Evolutionary conservation across 2,329 filamentous ascomycete genomes (phyloP).

Genomic region (Lasiodiplodia sp.): DNA sequence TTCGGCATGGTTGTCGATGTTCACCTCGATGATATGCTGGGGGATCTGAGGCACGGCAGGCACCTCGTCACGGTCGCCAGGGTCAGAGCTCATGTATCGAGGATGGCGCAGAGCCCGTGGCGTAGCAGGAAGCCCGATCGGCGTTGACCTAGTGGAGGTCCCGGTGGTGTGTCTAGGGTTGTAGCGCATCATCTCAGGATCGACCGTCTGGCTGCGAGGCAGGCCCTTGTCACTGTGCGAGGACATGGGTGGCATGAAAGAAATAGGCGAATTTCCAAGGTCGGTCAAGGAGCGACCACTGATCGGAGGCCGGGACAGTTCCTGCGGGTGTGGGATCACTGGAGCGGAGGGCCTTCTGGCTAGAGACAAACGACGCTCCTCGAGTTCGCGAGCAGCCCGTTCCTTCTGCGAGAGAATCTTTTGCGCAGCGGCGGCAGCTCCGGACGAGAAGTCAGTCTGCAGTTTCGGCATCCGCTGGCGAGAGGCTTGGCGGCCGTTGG

Average conservation of each 20-base stretch:
- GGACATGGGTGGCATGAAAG: conserved; percentile 43
- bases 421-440: conserved; percentile 22
- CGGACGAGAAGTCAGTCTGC: conserved; percentile 33
- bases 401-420: conserved; percentile 51
- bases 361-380: conserved; percentile 84
- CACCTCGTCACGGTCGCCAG: conserved; percentile 56
- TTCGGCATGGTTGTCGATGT: conserved; percentile 38
- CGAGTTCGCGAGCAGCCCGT: conserved; percentile 76
- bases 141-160: conserved; percentile 59
- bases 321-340: conserved; percentile 76
- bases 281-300: conserved; percentile 47
- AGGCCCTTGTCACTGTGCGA: conserved; percentile 46
- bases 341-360: conserved; percentile 81
- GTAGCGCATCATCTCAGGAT: conserved; percentile 58
- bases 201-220: conserved; percentile 70
- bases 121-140: conserved; percentile 85
- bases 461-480: conserved; percentile 33
- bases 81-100: conserved; percentile 69
- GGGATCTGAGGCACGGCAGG: conserved; percentile 66
- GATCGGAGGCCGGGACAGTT: conserved; percentile 48
- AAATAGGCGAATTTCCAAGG: conserved; percentile 54
- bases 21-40: conserved; percentile 47
- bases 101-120: conserved; percentile 88
- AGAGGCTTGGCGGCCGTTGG: conserved; percentile 21
- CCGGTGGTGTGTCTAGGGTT: conserved; percentile 40